Base-by-base conservation (phyloP, 768 basidiomycete genomes). In the Lanmaoa pseudosensibilis region DNA sequence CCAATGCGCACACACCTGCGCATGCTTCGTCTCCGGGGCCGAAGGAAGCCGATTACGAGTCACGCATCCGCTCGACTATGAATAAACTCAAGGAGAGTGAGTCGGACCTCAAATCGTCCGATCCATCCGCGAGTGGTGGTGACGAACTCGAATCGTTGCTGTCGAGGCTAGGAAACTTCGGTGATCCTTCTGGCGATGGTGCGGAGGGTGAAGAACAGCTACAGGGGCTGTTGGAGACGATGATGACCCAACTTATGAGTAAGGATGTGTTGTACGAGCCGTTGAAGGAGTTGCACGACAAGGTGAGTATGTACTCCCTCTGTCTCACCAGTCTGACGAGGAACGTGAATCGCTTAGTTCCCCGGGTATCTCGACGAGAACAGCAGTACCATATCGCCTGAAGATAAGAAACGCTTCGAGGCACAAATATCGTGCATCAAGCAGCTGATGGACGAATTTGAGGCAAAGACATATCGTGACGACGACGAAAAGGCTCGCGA, bases 81-180 rank as follows among this genome's bases (percentile, higher is more conserved):
- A 80, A 85, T 39, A 88, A 88, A 70, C 71, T 92, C 56, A 85
- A 82, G 65, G 80, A 85, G 68, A 86, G 82, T 59, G 88, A 92
- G 57, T 77, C 80, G 18, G 60, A 25, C 1, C 63, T 73, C 21
- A 60, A 68, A 10, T 49, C 71, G 4, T 49, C 70, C 5, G 62
- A 57, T 44, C 7, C 60, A 15, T 32, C 54, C 21, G 25, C 57
- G 34, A 33, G 15, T 3, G 36, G 23, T 23, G 52, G 21, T 0
- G 49, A 77, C 5, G 77, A 79, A 11, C 63, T 90, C 0, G 79
- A 85, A 45, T 72, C 79, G 3, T 68, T 92, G 15, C 73, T 92
- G 21, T 68, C 78, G 18, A 75, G 80, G 19, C 62, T 88, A 10
- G 25, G 45, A 16, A 46, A 15, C 13, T 15, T 59, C 40, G 69